Evolutionary conservation across 2,329 filamentous ascomycete species (phyloP).

Genomic region (Stagonosporopsis cucurbitacearum): DNA sequence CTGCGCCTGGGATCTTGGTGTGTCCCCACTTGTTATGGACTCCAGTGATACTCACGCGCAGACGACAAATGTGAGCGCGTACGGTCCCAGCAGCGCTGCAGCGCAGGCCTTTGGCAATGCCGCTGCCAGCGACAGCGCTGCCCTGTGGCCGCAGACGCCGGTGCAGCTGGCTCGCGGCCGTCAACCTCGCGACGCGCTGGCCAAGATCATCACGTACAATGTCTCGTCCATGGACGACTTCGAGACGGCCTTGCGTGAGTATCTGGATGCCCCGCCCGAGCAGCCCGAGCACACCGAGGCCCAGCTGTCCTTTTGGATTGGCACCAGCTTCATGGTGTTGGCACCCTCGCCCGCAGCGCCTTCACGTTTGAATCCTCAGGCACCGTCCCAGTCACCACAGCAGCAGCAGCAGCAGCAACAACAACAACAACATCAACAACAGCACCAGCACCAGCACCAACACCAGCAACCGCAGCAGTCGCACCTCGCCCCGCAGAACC

Average conservation of each 20-base stretch:
- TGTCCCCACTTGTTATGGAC: conserved; percentile 33
- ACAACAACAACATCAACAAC: conserved; percentile 17
- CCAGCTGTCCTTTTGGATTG: conserved; percentile 49
- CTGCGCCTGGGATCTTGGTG: conserved; percentile 18
- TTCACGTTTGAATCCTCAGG: conserved; percentile 2
- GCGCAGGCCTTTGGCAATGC: conserved; percentile 9
- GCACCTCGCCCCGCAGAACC: conserved; percentile 21
- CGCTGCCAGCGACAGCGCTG: conserved; percentile 22
- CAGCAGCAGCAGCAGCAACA: neutral
- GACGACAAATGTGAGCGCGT: conserved; percentile 8
- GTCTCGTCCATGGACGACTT: conserved; percentile 46
- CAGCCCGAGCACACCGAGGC: conserved; percentile 49
- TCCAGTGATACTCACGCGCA: conserved; percentile 23
- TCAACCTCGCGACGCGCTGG: conserved; percentile 46
- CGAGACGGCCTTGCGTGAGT: conserved; percentile 45
- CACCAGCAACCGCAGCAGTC: neutral
- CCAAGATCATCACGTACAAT: conserved; percentile 39
- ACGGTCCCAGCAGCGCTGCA: neutral
- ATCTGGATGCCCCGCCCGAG: conserved; percentile 42
- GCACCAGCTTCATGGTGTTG: conserved; percentile 44
- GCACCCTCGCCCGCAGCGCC: conserved; percentile 1
- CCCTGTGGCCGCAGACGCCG: conserved; percentile 31
- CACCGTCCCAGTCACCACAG: neutral
- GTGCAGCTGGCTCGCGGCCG: conserved; percentile 46
- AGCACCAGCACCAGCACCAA: conserved; percentile 15